Conservation (phyloP, 2,329 filamentous ascomycete species). For the Aspergillus oerlinghausenensis region DNA sequence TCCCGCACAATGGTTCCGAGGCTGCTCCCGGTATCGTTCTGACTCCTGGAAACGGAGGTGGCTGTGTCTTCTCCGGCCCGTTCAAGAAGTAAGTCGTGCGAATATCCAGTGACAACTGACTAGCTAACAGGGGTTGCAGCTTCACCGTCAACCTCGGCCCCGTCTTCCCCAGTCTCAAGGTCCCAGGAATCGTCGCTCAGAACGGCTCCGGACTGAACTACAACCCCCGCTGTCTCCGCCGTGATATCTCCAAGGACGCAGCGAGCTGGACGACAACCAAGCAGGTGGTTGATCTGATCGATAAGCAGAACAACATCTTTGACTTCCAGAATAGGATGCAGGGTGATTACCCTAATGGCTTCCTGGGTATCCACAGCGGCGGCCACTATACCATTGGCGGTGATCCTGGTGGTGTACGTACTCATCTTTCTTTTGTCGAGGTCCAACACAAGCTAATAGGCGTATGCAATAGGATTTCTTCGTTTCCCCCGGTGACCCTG, state of each 20-base stretch:
- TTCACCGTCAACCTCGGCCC: conserved; percentile 30
- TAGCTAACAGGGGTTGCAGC: conserved; percentile 3
- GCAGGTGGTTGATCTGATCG: conserved; percentile 16
- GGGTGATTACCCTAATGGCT: conserved; percentile 26
- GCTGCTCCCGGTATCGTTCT: conserved; percentile 37
- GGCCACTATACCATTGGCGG: conserved; percentile 46
- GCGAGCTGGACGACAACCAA: conserved; percentile 16
- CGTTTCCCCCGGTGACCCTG: conserved; percentile 41
- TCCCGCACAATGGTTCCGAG: conserved; percentile 16
- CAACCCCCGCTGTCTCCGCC: conserved; percentile 28
- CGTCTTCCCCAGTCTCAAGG: conserved; percentile 13
- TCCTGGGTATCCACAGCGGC: conserved; percentile 40
- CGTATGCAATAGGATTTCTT: conserved; percentile 33
- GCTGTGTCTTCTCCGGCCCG: conserved; percentile 29
- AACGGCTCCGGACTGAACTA: conserved; percentile 20
- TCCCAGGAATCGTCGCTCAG: conserved; percentile 10
- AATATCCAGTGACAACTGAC: not conserved
- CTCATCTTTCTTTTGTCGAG: not conserved
- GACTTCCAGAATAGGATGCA: conserved; percentile 18
- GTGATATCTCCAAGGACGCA: conserved; percentile 21
- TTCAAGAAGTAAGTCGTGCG: conserved; percentile 28
- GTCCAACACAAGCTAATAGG: not conserved
- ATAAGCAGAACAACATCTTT: conserved; percentile 18
- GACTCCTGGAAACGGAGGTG: conserved; percentile 30
- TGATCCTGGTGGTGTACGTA: conserved; percentile 33